Base-by-base conservation (phyloP, 768 basidiomycete genomes). In the Russula olivacea region DNA sequence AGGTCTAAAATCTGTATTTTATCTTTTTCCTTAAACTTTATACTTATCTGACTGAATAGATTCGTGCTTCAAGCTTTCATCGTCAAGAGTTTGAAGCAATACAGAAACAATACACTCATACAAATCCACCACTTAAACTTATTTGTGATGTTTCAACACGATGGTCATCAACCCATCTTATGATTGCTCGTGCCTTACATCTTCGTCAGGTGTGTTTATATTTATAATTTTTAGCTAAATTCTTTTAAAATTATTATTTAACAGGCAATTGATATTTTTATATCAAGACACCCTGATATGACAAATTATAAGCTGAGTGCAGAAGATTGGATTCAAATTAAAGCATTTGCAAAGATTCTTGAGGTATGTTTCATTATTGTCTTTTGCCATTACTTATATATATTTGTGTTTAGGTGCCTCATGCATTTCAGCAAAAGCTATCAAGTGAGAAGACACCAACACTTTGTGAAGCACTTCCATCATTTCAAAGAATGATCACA, bases 101-200 rank as follows among this genome's bases (percentile, higher is more conserved):
- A 36, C 36, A 36, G 4, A 12, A 11, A 12, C 36, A 36, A 36
- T 36, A 36, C 28, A 28, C 28, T 28, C 28, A 28, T 28, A 28
- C 28, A 2, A 28, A 28, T 4, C 28, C 28, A 28, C 28, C 28
- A 2, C 28, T 28, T 28, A 28, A 28, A 28, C 28, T 28, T 28
- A 36, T 71, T n/a, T 59, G 28, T 6, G 69, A 71, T 59, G 65
- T 67, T 25, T 63, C 65, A 30, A 69, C 68, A 1, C 59, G 71
- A 2, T 72, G 71, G 71, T 72, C 69, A 14, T 66, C 71, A 41
- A 70, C 66, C 3, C 64, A 61, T 28, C 40, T 67, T 9, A 70
- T 71, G 68, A 65, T 71, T 28, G 65, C 67, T 21, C 63, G 61
- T 1, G 32, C 55, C 5, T 49, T 69, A 23, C 19, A 14, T 81